phyloP scores from a whole-genome alignment of 345 rosid species.

The Ceriops zippeliana region DNA sequence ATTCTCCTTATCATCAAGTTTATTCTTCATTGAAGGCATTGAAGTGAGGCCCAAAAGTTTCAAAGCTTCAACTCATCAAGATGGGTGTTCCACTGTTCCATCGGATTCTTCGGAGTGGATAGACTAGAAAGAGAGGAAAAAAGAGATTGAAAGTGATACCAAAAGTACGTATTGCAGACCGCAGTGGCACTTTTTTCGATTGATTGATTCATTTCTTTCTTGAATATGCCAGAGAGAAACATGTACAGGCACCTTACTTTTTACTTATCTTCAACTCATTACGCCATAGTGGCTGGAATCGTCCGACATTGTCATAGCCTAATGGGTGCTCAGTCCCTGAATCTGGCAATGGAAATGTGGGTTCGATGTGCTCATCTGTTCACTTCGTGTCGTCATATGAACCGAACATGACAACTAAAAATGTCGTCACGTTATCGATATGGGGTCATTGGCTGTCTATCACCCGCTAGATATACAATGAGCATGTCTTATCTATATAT shows the following conservation, averaged over 20 bases:
- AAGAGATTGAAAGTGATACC: no score
- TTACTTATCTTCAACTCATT: constrained; percentile 3
- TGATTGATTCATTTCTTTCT: not conserved
- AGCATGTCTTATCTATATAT: not conserved
- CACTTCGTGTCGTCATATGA: constrained; percentile 27
- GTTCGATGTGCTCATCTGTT: constrained; percentile 27
- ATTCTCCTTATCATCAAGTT: no score
- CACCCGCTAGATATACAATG: not conserved
- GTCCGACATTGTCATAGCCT: no score
- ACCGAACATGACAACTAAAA: not conserved
- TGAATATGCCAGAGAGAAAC: not conserved
- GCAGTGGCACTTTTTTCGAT: not conserved
- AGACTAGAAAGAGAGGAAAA: not conserved
- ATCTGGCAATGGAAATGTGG: not conserved
- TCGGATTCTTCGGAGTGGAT: not conserved
- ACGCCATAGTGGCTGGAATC: not conserved
- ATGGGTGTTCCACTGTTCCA: not conserved
- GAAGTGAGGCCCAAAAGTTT: constrained; percentile 59
- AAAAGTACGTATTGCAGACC: not conserved
- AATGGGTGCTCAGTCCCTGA: no score
- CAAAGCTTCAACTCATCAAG: not conserved
- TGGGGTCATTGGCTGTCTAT: not conserved
- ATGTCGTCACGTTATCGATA: constrained; percentile 28
- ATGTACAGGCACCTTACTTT: not conserved
- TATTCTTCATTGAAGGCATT: constrained; percentile 11